A percentile compares a stretch with the other conserved stretches of the same genome.
phyloP scores from a whole-genome alignment of 192 early-diverging fungal species.

The Piromyces finnis region DNA sequence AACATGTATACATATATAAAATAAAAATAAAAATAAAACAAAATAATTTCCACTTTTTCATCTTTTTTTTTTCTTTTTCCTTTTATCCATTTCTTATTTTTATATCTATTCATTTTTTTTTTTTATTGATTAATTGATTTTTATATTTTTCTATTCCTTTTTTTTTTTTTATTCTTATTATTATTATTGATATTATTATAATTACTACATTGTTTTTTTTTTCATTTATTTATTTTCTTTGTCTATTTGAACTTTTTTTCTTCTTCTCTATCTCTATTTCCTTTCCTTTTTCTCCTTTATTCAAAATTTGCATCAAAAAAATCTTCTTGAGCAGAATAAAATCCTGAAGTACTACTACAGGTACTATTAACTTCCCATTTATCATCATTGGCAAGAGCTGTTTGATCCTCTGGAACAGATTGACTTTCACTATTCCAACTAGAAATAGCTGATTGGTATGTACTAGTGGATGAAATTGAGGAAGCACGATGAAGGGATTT shows the following conservation, averaged over 20 bases:
- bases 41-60: no score
- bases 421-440: background rate
- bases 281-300: background rate
- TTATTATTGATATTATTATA: no score
- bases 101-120: no score
- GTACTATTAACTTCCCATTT: background rate
- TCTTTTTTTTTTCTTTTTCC: no score
- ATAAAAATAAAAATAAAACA: no score
- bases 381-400: background rate
- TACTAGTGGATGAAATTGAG: background rate
- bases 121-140: no score
- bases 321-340: background rate
- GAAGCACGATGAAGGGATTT: background rate
- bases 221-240: no score
- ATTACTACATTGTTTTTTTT: no score
- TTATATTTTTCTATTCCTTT: no score
- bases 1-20: no score
- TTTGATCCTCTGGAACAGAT: background rate
- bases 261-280: background rate
- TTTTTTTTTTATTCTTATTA: no score
- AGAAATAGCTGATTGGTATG: background rate
- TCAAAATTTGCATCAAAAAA: background rate
- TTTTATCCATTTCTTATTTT: no score
- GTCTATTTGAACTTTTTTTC: background rate
- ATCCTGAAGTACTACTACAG: background rate